A percentile compares a stretch with the other conserved stretches of the same genome.
Conservation (phyloP, 306 rosid genomes). For the Vicia faba region DNA sequence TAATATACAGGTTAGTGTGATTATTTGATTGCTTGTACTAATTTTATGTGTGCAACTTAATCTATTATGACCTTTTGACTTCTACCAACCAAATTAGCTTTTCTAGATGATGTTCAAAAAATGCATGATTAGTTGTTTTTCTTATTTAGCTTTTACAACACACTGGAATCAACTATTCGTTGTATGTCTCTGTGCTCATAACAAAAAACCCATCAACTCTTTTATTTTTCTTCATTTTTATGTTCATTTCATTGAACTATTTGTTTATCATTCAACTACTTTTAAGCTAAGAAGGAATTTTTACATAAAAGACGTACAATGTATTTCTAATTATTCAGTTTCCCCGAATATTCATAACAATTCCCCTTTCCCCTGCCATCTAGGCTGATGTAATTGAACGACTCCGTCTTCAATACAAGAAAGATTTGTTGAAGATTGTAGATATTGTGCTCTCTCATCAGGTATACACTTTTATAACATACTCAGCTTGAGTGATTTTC, state of each 20-base stretch:
- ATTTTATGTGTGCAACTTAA: conserved; percentile 31
- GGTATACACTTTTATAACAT: conserved; percentile 50
- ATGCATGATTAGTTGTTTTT: background rate
- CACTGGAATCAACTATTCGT: conserved; percentile 26
- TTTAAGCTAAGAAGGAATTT: conserved; percentile 26
- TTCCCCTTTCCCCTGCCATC: conserved; percentile 27
- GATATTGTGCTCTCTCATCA: conserved; percentile 96
- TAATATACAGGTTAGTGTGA: conserved; percentile 72
- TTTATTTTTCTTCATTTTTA: background rate
- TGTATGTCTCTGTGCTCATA: background rate
- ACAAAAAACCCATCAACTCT: background rate
- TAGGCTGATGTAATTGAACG: conserved; percentile 99
- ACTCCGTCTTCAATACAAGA: conserved; percentile 85
- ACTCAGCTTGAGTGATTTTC: conserved; percentile 33
- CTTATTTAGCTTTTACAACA: conserved; percentile 8
- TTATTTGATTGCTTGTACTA: conserved; percentile 31
- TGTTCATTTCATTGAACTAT: conserved; percentile 9
- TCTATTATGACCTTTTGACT: conserved; percentile 18
- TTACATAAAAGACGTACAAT: conserved; percentile 4
- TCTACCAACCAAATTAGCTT: conserved; percentile 26
- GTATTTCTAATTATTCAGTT: conserved; percentile 32
- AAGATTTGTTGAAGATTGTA: conserved; percentile 85
- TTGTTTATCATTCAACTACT: conserved; percentile 22
- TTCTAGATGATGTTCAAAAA: conserved; percentile 8
- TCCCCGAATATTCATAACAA: conserved; percentile 25